Percentiles rank a stretch among this genome's conserved stretches.
phyloP scores from a whole-genome alignment of 2,329 filamentous ascomycete genomes.

The Alternaria dauci region DNA sequence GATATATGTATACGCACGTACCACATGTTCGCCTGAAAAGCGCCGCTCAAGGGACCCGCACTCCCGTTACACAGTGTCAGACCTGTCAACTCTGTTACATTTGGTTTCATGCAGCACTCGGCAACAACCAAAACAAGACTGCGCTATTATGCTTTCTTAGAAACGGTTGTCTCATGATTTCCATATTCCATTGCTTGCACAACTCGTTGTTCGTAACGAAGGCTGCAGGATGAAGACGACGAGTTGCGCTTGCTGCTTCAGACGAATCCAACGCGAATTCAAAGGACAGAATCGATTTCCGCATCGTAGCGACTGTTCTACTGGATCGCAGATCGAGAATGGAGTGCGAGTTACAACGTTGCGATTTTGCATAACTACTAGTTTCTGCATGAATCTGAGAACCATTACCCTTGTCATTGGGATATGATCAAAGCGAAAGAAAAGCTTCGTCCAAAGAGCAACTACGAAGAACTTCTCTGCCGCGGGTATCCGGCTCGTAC shows the following conservation, averaged over 20 bases:
- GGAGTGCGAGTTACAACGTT: neutral
- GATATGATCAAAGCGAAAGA: neutral
- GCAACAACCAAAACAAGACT: slow-evolving; percentile 7
- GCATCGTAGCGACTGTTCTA: neutral
- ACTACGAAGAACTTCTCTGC: neutral
- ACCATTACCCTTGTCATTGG: neutral
- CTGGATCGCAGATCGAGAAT: neutral
- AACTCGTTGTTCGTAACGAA: neutral
- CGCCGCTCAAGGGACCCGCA: neutral
- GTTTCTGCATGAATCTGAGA: neutral
- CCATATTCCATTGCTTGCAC: neutral
- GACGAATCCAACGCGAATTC: neutral
- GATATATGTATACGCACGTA: slow-evolving; percentile 17
- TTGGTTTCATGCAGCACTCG: slow-evolving; percentile 19
- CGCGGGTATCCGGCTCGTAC: neutral
- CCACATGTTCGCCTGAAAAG: slow-evolving; percentile 12
- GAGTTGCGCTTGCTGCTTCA: neutral
- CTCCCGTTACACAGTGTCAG: slow-evolving; percentile 8
- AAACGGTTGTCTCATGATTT: slow-evolving; percentile 5
- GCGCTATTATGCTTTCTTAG: slow-evolving; percentile 6
- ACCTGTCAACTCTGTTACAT: slow-evolving; percentile 20
- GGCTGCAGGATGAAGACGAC: neutral
- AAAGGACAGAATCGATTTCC: neutral
- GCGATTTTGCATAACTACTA: neutral
- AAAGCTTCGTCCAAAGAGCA: neutral